Evolutionary conservation across 768 basidiomycete genomes (phyloP), one percentile per base, ranked within the genome.

Genomic region (Kwoniella dendrophila): DNA sequence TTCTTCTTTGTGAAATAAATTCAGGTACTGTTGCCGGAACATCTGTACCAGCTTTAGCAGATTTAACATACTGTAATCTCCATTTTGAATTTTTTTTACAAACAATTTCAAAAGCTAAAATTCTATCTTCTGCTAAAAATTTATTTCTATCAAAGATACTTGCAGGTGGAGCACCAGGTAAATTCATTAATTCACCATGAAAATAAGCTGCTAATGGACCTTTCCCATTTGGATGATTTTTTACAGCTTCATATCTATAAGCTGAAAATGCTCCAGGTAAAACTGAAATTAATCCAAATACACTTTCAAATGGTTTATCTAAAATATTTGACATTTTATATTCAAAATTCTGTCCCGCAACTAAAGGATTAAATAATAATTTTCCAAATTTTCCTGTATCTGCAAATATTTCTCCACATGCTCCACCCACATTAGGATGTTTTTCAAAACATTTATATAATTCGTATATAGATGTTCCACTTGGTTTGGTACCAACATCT

Each of bases 81-180:
- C 79, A 80, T 38, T 60, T 60, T 5, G 73, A 72, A 32, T 69
- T 66, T 62, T 70, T 71, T 59, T 75, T 75, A 33, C 59, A 53
- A 14, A 75, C 74, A 57, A 75, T 75, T 59, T 75, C 68, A 41
- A 81, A 90, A 86, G 82, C 90, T 87, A 67, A 56, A 40, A 66
- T 65, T n/a, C 69, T 62, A 44, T 70, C 67, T 75, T 92, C 90
- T 22, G 90, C 90, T 62, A 92, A 86, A 76, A 92, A 93, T 89
- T 92, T 93, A 82, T 92, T 93, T 41, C 90, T 84, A 80, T 91
- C 85, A 81, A 76, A 49, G 30, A 65, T 63, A 16, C 59, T 63
- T 1, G 74, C 74, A 7, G 63, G 66, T n/a, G n/a, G n/a, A 1
- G 69, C 69, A 3, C 74, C 74, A 30, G 74, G 74, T 3, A 71